Evolutionary conservation across 345 rosid species (phyloP), one percentile per base, ranked within the genome.

Genomic region (Moricandia moricandioides): DNA sequence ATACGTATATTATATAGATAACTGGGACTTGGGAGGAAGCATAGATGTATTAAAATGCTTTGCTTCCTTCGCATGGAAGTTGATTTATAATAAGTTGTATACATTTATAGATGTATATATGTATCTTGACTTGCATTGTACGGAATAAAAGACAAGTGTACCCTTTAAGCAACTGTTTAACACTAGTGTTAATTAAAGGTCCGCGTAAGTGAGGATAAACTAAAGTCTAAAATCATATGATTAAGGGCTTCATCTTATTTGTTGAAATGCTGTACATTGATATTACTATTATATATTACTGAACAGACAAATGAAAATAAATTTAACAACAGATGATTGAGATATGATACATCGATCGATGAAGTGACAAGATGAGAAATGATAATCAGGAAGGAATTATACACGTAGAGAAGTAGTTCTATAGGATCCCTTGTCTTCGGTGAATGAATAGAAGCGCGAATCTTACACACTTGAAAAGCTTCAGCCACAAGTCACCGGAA

Each of bases 11-110:
- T 29, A 4, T 29, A 29, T 4, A 62, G 24, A 14, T 64, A 57
- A 58, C 24, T 21, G 24, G 24, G 24, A 21, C 24, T 37, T 27
- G 6, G 37, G 69, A 71, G 58, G 72, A 13, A 60, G 69, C 77
- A 71, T 58, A 37, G 77, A 72, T 72, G 72, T 78, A 66, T 71
- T 71, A 17, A 65, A 77, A 65, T 30, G 76, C 76, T 77, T 58
- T 64, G 81, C 57, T 77, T 77, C 66, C 57, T 71, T 71, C 60
- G 35, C n/a, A 7, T 76, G 65, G 5, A 24, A 3, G 55, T 57
- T 57, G 12, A 54, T 54, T 62, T n/a, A 62, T 43, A 63, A 70
- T 62, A 76, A 70, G 51, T 24, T 76, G 45, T 49, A 70, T 65
- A 29, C 71, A 71, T 57, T 65, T 57, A 71, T 70, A 56, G 14